Evolutionary conservation across 495 filamentous ascomycete species (phyloP).

Genomic region (Daldinia concentrica): DNA sequence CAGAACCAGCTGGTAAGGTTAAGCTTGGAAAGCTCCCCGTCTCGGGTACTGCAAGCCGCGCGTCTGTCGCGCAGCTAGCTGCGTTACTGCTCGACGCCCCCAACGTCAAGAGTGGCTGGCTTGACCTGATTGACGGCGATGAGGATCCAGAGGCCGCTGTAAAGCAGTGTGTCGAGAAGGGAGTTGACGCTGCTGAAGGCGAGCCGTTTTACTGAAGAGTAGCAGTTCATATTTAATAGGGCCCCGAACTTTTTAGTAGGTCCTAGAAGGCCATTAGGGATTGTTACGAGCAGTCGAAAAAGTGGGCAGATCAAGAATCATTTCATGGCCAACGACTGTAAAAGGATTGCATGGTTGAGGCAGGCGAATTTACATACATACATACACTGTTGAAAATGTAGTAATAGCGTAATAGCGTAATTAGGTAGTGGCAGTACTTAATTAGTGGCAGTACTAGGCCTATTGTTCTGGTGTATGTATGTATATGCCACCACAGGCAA

Average conservation of each 20-base stretch:
- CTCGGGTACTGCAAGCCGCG: constrained; percentile 68
- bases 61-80: constrained; percentile 74
- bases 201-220: constrained; percentile 53
- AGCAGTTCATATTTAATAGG: neutral
- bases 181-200: constrained; percentile 71
- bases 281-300: neutral
- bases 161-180: constrained; percentile 67
- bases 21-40: constrained; percentile 67
- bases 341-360: no score
- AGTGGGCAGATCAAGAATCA: neutral
- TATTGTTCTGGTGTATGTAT: no score
- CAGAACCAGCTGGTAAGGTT: constrained; percentile 69
- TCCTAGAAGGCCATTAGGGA: no score
- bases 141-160: constrained; percentile 70
- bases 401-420: neutral
- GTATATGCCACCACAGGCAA: neutral
- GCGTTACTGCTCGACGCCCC: constrained; percentile 69
- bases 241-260: no score
- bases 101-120: constrained; percentile 56
- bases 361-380: no score
- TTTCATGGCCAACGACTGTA: no score
- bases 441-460: no score
- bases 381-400: neutral
- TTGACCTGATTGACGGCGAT: constrained; percentile 62
- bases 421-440: no score